Percentiles rank a stretch among this genome's conserved stretches.
These are phyloP conservation scores for Kwoniella mangroviensis DNA, from an alignment of 768 basidiomycete species.

Conservation along the genomic window DNA sequence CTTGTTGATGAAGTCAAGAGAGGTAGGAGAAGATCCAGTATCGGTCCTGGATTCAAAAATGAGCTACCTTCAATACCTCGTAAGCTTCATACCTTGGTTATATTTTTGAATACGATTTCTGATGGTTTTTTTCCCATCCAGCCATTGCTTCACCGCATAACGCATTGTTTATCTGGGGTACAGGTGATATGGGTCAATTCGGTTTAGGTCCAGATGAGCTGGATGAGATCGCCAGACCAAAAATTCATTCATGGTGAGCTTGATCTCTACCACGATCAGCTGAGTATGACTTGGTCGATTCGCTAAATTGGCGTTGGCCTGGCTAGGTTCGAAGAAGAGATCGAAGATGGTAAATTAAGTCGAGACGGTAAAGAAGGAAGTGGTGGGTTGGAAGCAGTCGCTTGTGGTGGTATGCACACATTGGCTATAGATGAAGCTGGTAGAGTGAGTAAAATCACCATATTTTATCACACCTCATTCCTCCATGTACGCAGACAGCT, in stretches of 20 bases:
- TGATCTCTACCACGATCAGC: background rate
- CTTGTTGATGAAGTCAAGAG: constrained; percentile 33
- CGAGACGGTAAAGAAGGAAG: constrained; percentile 54
- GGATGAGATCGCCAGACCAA: constrained; percentile 75
- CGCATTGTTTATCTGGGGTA: constrained; percentile 83
- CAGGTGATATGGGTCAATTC: constrained; percentile 91
- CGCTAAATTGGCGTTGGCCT: background rate
- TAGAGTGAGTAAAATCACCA: constrained; percentile 67
- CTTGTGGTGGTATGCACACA: constrained; percentile 85
- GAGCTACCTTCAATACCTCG: constrained; percentile 43
- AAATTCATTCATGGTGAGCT: constrained; percentile 68
- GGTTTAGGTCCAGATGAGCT: constrained; percentile 74
- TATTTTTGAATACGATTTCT: background rate
- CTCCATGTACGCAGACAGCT: background rate
- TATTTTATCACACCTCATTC: background rate
- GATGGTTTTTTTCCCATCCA: constrained; percentile 4
- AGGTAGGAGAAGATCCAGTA: constrained; percentile 32
- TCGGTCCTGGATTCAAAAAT: constrained; percentile 26
- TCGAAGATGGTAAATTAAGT: constrained; percentile 73
- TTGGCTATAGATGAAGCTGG: constrained; percentile 88
- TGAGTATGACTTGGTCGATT: too few species aligned
- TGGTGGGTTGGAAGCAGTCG: constrained; percentile 75
- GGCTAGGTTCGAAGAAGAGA: constrained; percentile 68
- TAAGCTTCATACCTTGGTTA: constrained; percentile 35
- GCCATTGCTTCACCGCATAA: constrained; percentile 64